Evolutionary conservation across 2,329 filamentous ascomycete genomes (phyloP).

Genomic region (Penicillium sp.): DNA sequence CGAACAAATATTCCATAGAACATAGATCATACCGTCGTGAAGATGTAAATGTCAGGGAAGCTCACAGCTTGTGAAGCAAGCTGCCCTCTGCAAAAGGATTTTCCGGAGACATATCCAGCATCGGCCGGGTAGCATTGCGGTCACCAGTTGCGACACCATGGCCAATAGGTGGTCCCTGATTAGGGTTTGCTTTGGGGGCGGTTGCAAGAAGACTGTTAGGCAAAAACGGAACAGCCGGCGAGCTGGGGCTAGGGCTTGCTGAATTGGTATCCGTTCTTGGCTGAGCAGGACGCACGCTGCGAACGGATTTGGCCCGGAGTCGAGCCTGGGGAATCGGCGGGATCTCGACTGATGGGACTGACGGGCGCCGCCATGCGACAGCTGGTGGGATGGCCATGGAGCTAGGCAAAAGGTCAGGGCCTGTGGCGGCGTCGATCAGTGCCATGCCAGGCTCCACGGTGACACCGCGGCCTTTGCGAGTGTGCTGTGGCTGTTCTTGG

Average conservation of each 20-base stretch:
- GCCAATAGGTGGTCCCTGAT: constrained; percentile 29
- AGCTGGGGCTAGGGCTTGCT: constrained; percentile 4
- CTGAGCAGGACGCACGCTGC: constrained; percentile 25
- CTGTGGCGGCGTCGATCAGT: constrained; percentile 45
- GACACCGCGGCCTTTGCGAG: constrained; percentile 38
- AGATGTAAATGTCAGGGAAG: neutral
- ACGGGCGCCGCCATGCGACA: constrained; percentile 42
- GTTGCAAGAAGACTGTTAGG: constrained; percentile 41
- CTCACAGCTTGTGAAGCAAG: constrained; percentile 29
- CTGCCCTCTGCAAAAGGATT: constrained; percentile 49
- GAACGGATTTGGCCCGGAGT: constrained; percentile 37
- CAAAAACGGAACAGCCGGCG: constrained; percentile 29
- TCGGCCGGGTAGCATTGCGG: constrained; percentile 39
- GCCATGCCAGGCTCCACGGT: constrained; percentile 45
- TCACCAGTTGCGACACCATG: constrained; percentile 44
- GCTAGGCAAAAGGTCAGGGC: constrained; percentile 35
- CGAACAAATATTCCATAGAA: neutral
- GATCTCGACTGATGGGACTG: constrained; percentile 17
- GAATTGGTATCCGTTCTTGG: constrained; percentile 11
- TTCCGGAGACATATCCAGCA: constrained; percentile 44
- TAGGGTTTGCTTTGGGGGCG: constrained; percentile 13
- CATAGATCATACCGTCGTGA: neutral
- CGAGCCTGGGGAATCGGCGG: constrained; percentile 15
- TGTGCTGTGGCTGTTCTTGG: constrained; percentile 57
- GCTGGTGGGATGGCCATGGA: constrained; percentile 38